Percentiles rank a stretch among this genome's conserved stretches.
Conservation (phyloP, 1,284 basidiomycete genomes). For the Omphalotus olearius region DNA sequence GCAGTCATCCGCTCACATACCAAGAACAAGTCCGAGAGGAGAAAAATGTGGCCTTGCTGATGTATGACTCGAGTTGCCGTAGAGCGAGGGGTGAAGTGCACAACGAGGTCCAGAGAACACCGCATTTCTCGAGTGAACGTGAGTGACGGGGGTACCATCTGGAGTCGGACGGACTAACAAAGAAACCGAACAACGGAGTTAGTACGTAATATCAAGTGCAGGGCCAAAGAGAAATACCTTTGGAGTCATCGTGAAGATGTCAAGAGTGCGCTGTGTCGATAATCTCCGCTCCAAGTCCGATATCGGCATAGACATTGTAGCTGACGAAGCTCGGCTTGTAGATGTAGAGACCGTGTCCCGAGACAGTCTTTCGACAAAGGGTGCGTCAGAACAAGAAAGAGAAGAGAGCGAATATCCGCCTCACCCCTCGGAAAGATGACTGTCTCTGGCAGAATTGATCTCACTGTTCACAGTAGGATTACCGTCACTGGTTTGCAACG, state of each 20-base stretch:
- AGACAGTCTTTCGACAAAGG: slow-evolving; percentile 42
- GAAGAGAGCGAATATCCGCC: slow-evolving; percentile 18
- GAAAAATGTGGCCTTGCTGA: slow-evolving; percentile 77
- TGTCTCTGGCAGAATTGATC: slow-evolving; percentile 45
- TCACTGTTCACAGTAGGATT: slow-evolving; percentile 36
- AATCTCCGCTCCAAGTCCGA: slow-evolving; percentile 81
- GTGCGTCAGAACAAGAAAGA: neutral
- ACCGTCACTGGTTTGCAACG: slow-evolving; percentile 21
- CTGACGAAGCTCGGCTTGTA: slow-evolving; percentile 44
- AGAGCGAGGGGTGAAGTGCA: slow-evolving; percentile 77
- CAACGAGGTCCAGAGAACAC: slow-evolving; percentile 68
- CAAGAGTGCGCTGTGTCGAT: slow-evolving; percentile 76
- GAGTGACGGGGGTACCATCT: slow-evolving; percentile 81
- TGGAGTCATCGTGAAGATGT: slow-evolving; percentile 95
- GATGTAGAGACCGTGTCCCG: slow-evolving; percentile 56
- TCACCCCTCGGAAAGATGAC: slow-evolving; percentile 53
- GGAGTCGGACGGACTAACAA: slow-evolving; percentile 80
- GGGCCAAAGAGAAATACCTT: slow-evolving; percentile 57
- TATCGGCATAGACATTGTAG: slow-evolving; percentile 53
- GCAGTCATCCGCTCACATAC: slow-evolving; percentile 80
- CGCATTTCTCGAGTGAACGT: slow-evolving; percentile 81
- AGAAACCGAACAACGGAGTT: slow-evolving; percentile 7
- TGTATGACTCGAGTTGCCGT: slow-evolving; percentile 75
- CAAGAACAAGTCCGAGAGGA: slow-evolving; percentile 91
- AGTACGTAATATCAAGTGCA: slow-evolving; percentile 10